Percentiles rank a stretch among this genome's conserved stretches.
Conservation (phyloP, 2,329 filamentous ascomycete species). For the Cadophora luteo-olivacea region DNA sequence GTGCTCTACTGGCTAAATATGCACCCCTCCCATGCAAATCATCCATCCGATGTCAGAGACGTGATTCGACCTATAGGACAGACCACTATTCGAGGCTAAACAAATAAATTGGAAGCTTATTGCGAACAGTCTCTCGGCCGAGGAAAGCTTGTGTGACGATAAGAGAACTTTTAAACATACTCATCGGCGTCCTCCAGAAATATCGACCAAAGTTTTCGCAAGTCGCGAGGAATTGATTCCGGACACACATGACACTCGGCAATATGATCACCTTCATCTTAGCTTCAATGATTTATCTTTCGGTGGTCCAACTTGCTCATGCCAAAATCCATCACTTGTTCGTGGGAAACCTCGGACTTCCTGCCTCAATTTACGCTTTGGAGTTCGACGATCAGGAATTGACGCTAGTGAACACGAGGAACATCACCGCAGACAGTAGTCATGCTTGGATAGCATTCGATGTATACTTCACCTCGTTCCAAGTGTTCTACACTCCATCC, state of each 20-base stretch:
- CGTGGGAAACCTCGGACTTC: constrained; percentile 21
- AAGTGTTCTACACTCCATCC: not conserved
- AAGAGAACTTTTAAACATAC: not conserved
- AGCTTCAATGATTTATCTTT: not conserved
- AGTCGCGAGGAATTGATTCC: too few species aligned
- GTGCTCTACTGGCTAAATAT: not conserved
- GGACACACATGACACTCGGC: too few species aligned
- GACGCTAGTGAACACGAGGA: constrained; percentile 19
- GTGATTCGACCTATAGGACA: not conserved
- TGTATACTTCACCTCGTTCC: not conserved
- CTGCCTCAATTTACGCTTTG: constrained; percentile 18
- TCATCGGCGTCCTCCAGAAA: too few species aligned
- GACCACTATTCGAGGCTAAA: not conserved
- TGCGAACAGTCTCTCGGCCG: not conserved
- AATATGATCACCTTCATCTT: not conserved
- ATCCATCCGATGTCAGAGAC: constrained; percentile 1
- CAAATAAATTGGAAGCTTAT: not conserved
- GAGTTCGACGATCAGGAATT: constrained; percentile 24
- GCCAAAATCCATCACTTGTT: constrained; percentile 23
- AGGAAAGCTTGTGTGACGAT: not conserved
- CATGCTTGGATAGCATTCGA: constrained; percentile 27
- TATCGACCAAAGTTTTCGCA: too few species aligned
- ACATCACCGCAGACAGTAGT: constrained; percentile 13
- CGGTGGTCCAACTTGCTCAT: not conserved
- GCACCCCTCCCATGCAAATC: not conserved